Evolutionary conservation across 83 land plant genomes (phyloP), one percentile per base, ranked within the genome.

Genomic region (Picea mariana): DNA sequence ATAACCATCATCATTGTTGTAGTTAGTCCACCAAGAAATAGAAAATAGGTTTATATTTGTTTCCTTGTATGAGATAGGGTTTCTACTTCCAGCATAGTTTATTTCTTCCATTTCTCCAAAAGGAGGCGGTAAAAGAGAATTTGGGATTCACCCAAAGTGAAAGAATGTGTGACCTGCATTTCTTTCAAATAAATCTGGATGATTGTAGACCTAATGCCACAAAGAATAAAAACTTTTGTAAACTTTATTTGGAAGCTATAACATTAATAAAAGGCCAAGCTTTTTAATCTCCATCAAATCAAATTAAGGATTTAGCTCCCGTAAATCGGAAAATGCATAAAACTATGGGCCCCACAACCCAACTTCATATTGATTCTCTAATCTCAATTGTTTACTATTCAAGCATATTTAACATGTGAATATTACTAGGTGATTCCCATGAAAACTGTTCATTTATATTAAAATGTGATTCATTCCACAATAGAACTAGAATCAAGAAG

Each of bases 101-200:
- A 98, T 64, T 66, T 93, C 95, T 85, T 94, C 99, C 77, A 91
- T 61, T 77, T 91, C 97, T 34, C 99, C 99, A 87, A 95, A 97
- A 23, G 98, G 89, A 67, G 99, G 92, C 21, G 97, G 96, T 63
- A 88, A 85, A 80, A 93, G 96, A 73, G 95, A 68, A 79, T 92
- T 85, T 77, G 92, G 91, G 23, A 91, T 85, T 17, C 83, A 82
- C 55, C 92, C 93, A 87, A 98, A 98, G 82, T 93, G 87, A 15
- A 96, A 79, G 71, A 86, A 98, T 61, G 98, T 82, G 71, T 87
- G 93, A 34, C 98, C 99, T 82, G 96, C 99, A 88, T 93, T 98
- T 18, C 99, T 91, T 80, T 98, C 99, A 89, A 98, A 98, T 79
- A 98, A 83, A 85, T 98, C 99, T 68, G 99, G 99, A 88, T 98